A percentile compares a stretch with the other conserved stretches of the same genome.
phyloP scores from a whole-genome alignment of 2,329 filamentous ascomycete species.

The Fusarium solani-melongenae region DNA sequence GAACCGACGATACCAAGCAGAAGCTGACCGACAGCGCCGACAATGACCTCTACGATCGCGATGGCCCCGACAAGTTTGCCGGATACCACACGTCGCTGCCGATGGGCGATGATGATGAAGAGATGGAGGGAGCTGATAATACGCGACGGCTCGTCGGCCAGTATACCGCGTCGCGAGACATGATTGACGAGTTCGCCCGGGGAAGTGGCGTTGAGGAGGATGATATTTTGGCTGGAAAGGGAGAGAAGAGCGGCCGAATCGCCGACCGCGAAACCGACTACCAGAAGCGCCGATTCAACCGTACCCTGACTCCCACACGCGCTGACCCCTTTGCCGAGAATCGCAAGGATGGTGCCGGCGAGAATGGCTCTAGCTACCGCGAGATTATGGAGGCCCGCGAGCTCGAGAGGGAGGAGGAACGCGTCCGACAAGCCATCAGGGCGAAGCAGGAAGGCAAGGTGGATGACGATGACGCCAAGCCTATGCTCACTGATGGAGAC shows the following conservation, averaged over 20 bases:
- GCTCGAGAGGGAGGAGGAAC: conserved; percentile 91
- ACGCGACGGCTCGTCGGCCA: conserved; percentile 88
- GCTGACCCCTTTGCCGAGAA: conserved; percentile 87
- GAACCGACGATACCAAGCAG: conserved; percentile 89
- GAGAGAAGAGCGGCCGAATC: conserved; percentile 91
- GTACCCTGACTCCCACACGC: conserved; percentile 85
- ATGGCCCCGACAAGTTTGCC: conserved; percentile 82
- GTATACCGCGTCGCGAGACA: conserved; percentile 91
- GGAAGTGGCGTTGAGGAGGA: conserved; percentile 90
- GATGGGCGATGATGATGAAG: conserved; percentile 79
- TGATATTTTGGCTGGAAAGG: conserved; percentile 83
- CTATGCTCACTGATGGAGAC: conserved; percentile 79
- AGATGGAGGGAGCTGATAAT: conserved; percentile 78
- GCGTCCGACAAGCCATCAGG: conserved; percentile 82
- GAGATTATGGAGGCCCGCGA: conserved; percentile 93
- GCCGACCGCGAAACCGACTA: conserved; percentile 95
- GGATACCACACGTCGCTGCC: conserved; percentile 94
- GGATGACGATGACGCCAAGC: conserved; percentile 74
- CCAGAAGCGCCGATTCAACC: conserved; percentile 93
- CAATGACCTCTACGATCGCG: conserved; percentile 84
- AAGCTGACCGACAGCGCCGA: conserved; percentile 92
- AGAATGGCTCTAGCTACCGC: conserved; percentile 84
- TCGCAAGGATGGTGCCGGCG: conserved; percentile 71
- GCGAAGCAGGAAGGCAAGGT: conserved; percentile 71
- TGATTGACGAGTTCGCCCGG: conserved; percentile 93